Conservation (phyloP, 345 rosid genomes). For the Theobroma cacao region DNA sequence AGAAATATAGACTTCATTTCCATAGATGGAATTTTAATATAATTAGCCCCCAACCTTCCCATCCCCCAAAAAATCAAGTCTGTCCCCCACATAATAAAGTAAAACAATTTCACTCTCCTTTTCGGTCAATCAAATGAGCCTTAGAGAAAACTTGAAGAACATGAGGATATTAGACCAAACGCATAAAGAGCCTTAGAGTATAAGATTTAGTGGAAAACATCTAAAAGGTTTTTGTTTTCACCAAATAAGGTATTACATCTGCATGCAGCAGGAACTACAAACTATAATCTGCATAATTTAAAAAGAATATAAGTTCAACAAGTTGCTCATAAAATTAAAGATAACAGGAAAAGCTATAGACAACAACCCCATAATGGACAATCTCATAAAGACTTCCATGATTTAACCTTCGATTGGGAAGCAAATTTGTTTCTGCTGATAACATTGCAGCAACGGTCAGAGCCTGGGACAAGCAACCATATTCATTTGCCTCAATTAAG, state of each 20-base stretch:
- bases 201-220: neutral
- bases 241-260: neutral
- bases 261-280: neutral
- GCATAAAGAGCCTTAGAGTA: neutral
- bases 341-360: neutral
- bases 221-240: neutral
- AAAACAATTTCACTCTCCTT: neutral
- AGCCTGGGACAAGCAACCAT: constrained; percentile 86
- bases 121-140: neutral
- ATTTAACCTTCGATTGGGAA: constrained; percentile 69
- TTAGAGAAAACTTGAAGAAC: neutral
- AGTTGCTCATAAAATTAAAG: neutral
- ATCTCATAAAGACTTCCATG: constrained; percentile 7
- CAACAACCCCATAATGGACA: neutral
- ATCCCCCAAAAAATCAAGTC: neutral
- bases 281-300: neutral
- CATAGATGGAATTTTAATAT: neutral
- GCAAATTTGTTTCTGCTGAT: constrained; percentile 87
- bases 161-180: neutral
- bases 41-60: neutral
- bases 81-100: neutral
- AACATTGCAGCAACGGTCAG: constrained; percentile 94
- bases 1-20: neutral
- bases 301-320: neutral
- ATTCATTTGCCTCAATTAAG: constrained; percentile 81